phyloP scores from a whole-genome alignment of 1,284 basidiomycete genomes.

The Macrocystidia cucumis region DNA sequence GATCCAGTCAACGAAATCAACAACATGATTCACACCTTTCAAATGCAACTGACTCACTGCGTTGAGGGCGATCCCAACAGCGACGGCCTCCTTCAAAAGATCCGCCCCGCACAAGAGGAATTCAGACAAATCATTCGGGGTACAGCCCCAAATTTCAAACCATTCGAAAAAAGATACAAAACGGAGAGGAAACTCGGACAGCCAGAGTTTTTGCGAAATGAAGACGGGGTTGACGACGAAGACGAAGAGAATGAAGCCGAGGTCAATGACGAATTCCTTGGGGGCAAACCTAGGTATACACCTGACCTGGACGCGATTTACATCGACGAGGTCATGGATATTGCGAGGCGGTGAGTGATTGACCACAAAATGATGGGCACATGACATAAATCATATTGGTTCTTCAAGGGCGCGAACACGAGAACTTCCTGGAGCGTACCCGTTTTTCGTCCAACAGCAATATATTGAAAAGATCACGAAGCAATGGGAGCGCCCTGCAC shows the following conservation, averaged over 20 bases:
- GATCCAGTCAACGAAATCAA: constrained; percentile 52
- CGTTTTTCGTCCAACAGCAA: constrained; percentile 47
- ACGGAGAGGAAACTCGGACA: constrained; percentile 12
- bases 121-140: constrained; percentile 40
- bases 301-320: constrained; percentile 28
- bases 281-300: not conserved
- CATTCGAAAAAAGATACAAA: constrained; percentile 26
- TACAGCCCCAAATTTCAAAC: constrained; percentile 49
- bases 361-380: too few species aligned
- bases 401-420: constrained; percentile 54
- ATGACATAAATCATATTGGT: too few species aligned
- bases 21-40: constrained; percentile 36
- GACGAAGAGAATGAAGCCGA: not conserved
- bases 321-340: constrained; percentile 46
- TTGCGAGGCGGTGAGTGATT: constrained; percentile 37
- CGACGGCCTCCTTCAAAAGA: constrained; percentile 44
- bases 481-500: constrained; percentile 43
- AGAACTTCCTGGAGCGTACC: constrained; percentile 59
- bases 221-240: constrained; percentile 12
- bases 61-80: constrained; percentile 43
- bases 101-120: constrained; percentile 37
- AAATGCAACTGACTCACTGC: constrained; percentile 31
- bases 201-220: constrained; percentile 20
- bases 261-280: constrained; percentile 4
- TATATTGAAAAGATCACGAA: constrained; percentile 39